phyloP scores from a whole-genome alignment of 805 yeast species.

The Suhomyces canberraensis region DNA sequence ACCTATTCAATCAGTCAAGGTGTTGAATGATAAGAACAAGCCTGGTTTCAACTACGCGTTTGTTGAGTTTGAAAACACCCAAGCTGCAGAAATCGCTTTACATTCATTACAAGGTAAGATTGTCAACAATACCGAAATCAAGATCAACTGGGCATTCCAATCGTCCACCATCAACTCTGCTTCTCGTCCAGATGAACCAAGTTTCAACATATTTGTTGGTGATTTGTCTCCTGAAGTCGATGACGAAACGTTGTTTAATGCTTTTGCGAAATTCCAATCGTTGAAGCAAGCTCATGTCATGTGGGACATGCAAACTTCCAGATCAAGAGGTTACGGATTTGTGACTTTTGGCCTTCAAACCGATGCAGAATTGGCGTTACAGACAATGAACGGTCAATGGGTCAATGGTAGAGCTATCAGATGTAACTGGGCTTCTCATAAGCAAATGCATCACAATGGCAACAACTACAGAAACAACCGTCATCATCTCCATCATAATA shows the following conservation, averaged over 20 bases:
- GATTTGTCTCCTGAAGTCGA: constrained; percentile 80
- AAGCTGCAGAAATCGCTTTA: constrained; percentile 61
- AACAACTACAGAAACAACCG: constrained; percentile 8
- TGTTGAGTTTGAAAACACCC: constrained; percentile 62
- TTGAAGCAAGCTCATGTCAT: constrained; percentile 83
- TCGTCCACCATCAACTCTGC: constrained; percentile 60
- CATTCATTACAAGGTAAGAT: constrained; percentile 56
- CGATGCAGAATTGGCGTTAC: constrained; percentile 74
- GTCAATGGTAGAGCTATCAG: constrained; percentile 75
- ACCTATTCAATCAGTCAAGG: constrained; percentile 59
- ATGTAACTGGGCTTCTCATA: constrained; percentile 86
- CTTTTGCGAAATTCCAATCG: constrained; percentile 57
- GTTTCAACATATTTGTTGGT: constrained; percentile 78
- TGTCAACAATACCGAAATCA: constrained; percentile 53
- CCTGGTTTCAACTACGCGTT: constrained; percentile 80
- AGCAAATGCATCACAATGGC: constrained; percentile 30
- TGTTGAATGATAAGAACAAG: constrained; percentile 71
- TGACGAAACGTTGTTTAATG: constrained; percentile 62
- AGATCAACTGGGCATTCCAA: constrained; percentile 81
- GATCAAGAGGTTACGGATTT: constrained; percentile 90
- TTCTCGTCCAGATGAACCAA: constrained; percentile 38
- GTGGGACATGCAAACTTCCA: constrained; percentile 96
- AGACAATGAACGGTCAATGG: constrained; percentile 68
- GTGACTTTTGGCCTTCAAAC: constrained; percentile 64
- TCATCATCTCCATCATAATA: constrained; percentile 5